Evolutionary conservation across 495 filamentous ascomycete species (phyloP).

Genomic region (Parmelia sp.): DNA sequence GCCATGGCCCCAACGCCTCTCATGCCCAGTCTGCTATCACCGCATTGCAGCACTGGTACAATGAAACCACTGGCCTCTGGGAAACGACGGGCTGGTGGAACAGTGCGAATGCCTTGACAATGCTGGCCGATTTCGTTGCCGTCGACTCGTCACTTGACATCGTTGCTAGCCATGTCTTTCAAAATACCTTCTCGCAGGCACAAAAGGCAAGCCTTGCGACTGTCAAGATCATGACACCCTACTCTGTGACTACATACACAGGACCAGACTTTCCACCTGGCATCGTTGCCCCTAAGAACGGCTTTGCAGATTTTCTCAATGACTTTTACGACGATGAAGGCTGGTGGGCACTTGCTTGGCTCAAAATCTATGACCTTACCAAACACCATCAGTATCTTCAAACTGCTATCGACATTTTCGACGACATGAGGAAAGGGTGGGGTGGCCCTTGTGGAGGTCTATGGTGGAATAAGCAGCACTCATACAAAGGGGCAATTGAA

Average conservation of each 20-base stretch:
- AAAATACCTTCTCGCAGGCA: constrained; percentile 33
- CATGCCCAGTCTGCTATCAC: constrained; percentile 43
- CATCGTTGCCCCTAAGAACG: constrained; percentile 24
- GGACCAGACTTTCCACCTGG: constrained; percentile 21
- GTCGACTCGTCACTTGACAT: constrained; percentile 32
- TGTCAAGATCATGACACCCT: constrained; percentile 22
- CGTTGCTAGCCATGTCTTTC: constrained; percentile 25
- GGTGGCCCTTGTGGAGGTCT: constrained; percentile 56
- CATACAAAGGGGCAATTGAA: constrained; percentile 63
- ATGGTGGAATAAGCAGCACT: constrained; percentile 58
- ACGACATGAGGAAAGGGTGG: constrained; percentile 50
- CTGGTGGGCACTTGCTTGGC: constrained; percentile 67
- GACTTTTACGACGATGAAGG: constrained; percentile 65
- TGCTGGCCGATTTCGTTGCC: constrained; percentile 54
- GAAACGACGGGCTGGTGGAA: constrained; percentile 70
- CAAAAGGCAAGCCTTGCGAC: constrained; percentile 29
- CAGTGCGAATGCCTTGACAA: constrained; percentile 61
- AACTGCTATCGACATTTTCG: constrained; percentile 53
- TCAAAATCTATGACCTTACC: constrained; percentile 59
- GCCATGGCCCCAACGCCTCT: neutral
- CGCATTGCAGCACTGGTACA: constrained; percentile 59
- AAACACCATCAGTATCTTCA: constrained; percentile 47
- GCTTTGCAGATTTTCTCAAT: constrained; percentile 50
- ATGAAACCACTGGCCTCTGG: constrained; percentile 56
- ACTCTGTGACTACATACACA: constrained; percentile 24